Evolutionary conservation across 2,329 filamentous ascomycete species (phyloP).

Genomic region (Xylariaceae sp.): DNA sequence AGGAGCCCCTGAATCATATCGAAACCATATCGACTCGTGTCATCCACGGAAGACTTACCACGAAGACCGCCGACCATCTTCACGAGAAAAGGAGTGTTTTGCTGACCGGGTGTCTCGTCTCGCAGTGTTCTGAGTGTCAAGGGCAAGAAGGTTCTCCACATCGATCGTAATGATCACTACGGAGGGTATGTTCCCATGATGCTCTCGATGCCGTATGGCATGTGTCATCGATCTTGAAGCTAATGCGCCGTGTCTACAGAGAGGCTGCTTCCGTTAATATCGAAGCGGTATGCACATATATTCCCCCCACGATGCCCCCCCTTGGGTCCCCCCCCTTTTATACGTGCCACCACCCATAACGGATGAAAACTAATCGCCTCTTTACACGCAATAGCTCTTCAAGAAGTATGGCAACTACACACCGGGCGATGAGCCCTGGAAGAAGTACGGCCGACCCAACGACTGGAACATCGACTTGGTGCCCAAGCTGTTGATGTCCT

Average conservation of each 20-base stretch:
- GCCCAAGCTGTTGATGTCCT: constrained; percentile 97
- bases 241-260: constrained; percentile 42
- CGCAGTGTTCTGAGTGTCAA: constrained; percentile 89
- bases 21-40: constrained; percentile 1
- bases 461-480: constrained; percentile 99
- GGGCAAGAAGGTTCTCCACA: constrained; percentile 98
- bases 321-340: constrained; percentile 6
- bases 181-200: constrained; percentile 66
- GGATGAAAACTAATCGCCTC: constrained; percentile 12
- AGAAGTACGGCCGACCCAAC: constrained; percentile 92
- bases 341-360: constrained; percentile 7
- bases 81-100: too few relatives aligned
- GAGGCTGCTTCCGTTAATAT: constrained; percentile 97
- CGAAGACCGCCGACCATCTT: neutral
- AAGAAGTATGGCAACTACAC: constrained; percentile 88
- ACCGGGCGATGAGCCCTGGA: constrained; percentile 85
- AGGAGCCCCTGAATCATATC: neutral
- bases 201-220: constrained; percentile 26
- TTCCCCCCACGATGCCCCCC: constrained; percentile 2
- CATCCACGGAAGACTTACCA: neutral
- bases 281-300: constrained; percentile 62
- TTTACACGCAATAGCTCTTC: constrained; percentile 55
- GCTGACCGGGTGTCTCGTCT: constrained; percentile 9
- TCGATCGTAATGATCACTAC: constrained; percentile 97
- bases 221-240: constrained; percentile 2